These are phyloP conservation scores for Acacia pycnantha DNA, from an alignment of 331 rosid species.

Conservation along the genomic window DNA sequence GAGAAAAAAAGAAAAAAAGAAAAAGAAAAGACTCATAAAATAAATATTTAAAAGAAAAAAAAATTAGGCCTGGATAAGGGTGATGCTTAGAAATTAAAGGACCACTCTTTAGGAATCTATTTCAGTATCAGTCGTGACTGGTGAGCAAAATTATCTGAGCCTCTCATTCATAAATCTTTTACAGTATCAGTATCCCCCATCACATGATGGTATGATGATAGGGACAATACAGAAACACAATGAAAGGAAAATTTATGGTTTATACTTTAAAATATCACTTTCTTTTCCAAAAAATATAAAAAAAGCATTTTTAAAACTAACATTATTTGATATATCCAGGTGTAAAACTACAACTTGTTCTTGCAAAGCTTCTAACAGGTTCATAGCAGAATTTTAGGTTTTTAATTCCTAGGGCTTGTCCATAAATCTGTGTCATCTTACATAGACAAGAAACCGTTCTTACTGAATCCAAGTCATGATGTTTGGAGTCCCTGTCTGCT, in stretches of 20 bases:
- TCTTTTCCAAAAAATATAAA: not conserved
- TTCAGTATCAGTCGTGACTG: not conserved
- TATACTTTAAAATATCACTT: not conserved
- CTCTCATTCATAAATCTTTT: conserved; percentile 24
- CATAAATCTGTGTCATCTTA: not conserved
- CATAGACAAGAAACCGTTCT: not conserved
- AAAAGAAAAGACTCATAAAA: not conserved
- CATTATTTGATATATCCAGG: not conserved
- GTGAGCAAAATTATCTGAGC: conserved; percentile 27
- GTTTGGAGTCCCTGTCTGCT: not conserved
- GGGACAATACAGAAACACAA: not conserved
- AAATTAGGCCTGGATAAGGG: not conserved
- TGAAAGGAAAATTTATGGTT: not conserved
- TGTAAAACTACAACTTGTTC: not conserved
- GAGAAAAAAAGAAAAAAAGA: not conserved
- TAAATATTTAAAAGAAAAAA: not conserved
- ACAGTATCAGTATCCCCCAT: not conserved
- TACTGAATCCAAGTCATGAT: not conserved
- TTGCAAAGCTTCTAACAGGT: not conserved
- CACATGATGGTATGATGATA: not conserved
- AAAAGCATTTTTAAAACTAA: not conserved
- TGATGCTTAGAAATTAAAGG: conserved; percentile 2
- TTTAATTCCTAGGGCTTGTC: not conserved
- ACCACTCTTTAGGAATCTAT: conserved; percentile 26
- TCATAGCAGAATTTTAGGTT: not conserved